Evolutionary conservation across 2,329 filamentous ascomycete species (phyloP).

Genomic region (Alternaria burnsii): DNA sequence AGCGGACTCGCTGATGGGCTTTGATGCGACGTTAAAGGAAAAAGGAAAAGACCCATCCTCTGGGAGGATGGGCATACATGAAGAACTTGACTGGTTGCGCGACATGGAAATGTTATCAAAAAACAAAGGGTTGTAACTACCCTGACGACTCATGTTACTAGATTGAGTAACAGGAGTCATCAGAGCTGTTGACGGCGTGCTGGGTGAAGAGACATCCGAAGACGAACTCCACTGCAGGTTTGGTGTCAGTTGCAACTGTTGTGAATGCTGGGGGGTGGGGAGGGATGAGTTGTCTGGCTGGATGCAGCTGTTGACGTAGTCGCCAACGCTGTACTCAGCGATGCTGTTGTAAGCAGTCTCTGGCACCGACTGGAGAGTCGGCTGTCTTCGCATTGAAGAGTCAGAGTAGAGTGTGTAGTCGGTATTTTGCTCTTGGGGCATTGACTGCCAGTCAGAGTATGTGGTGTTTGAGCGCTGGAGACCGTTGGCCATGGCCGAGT

Average conservation of each 20-base stretch:
- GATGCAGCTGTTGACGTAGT: constrained; percentile 47
- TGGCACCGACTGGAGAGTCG: constrained; percentile 37
- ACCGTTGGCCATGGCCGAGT: constrained; percentile 33
- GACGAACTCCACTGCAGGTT: constrained; percentile 44
- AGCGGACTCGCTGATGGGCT: constrained; percentile 42
- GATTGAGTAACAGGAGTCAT: constrained; percentile 51
- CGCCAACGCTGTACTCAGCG: constrained; percentile 48
- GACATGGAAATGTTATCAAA: constrained; percentile 55
- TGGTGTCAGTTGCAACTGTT: constrained; percentile 44
- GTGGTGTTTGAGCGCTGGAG: constrained; percentile 36
- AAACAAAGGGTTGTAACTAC: constrained; percentile 54
- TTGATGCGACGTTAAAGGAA: constrained; percentile 47
- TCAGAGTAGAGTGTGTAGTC: constrained; percentile 47
- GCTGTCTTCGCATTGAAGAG: constrained; percentile 29
- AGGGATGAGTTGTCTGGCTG: constrained; percentile 33
- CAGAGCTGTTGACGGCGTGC: constrained; percentile 48
- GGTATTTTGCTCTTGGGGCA: constrained; percentile 31
- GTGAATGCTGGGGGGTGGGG: constrained; percentile 30
- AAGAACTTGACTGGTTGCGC: constrained; percentile 54
- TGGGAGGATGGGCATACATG: constrained; percentile 46
- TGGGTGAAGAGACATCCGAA: constrained; percentile 48
- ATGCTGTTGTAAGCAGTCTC: constrained; percentile 32
- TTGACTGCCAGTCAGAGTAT: constrained; percentile 34
- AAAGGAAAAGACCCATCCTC: constrained; percentile 48
- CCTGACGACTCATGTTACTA: constrained; percentile 57